These are phyloP conservation scores for Trichoderma aggressivum DNA, from an alignment of 2,329 filamentous ascomycete genomes.

Conservation along the genomic window DNA sequence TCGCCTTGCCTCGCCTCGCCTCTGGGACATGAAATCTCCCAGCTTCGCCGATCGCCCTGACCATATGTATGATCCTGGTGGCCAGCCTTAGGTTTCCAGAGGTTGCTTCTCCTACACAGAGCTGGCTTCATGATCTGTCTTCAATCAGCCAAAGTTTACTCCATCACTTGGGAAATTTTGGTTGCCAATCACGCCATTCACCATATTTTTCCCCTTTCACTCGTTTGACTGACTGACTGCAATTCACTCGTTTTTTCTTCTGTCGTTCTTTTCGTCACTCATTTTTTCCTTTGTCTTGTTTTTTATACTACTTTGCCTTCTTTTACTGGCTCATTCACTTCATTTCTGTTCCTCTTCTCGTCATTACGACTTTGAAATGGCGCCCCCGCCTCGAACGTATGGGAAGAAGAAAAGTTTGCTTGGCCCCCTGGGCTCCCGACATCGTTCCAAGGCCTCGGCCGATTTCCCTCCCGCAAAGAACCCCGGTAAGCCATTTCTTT, in stretches of 20 bases:
- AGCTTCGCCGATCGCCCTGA: background rate
- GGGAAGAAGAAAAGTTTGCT: constrained; percentile 33
- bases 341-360: constrained; percentile 8
- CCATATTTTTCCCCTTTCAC: background rate
- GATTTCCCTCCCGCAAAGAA: constrained; percentile 21
- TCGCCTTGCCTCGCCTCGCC: background rate
- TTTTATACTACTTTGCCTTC: background rate
- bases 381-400: constrained; percentile 27
- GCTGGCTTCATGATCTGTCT: background rate
- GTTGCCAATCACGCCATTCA: background rate
- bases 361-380: constrained; percentile 24
- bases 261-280: constrained; percentile 13
- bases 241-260: constrained; percentile 16
- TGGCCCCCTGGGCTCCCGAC: constrained; percentile 28
- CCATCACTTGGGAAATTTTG: background rate
- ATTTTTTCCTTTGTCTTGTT: constrained; percentile 11
- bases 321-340: constrained; percentile 1
- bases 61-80: constrained; percentile 20
- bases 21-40: constrained; percentile 17
- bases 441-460: constrained; percentile 24
- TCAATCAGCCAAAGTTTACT: background rate
- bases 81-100: constrained; percentile 3
- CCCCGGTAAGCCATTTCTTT: constrained; percentile 20
- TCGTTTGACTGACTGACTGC: constrained; percentile 9
- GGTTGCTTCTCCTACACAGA: background rate